Base-by-base conservation (phyloP, 129 eudicot species). In the Erigeron canadensis region DNA sequence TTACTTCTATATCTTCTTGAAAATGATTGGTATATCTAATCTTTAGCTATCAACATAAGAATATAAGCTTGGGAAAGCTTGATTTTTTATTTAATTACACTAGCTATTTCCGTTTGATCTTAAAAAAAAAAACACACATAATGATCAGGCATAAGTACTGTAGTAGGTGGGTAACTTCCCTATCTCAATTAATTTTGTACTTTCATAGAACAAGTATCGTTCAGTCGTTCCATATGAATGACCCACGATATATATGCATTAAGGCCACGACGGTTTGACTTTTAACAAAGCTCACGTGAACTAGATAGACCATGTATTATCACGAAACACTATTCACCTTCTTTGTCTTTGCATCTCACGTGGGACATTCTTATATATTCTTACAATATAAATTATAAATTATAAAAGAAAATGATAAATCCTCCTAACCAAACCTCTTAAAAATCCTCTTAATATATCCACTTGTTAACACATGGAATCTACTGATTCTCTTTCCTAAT, bases 101-200 rank as follows among this genome's bases (percentile, higher is more conserved):
- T 0, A 28, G 34, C 34, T 28, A 1, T 13, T 48, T 48, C 5
- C 6, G 5, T 9, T 48, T 15, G 41, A 65, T 44, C 53, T 18
- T 65, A 9, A 43, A 22, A 66, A 43, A 22, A n/a, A n/a, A n/a
- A n/a, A n/a, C n/a, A n/a, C 41, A 66, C 44, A 66, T 9, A 4
- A 50, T 42, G 1, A 22, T 21, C 10, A 9, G 42, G 8, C n/a
- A 59, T 67, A 8, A 48, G 60, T n/a, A 28, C 28, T 48, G 61
- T 50, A 22, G 4, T 15, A 4, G 55, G 62, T 16, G 47, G 34
- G 43, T 11, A 47, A 54, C 64, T 54, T 70, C 64, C 17, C 40
- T 53, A 54, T 51, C 74, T 70, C 74, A 70, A 9, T 70, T 70
- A 70, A 70, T 54, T 19, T 70, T 42, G 46, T 8, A 57, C 42